These are phyloP conservation scores for Trichosporon coremiiforme DNA, from an alignment of 1,284 basidiomycete species.

Conservation along the genomic window DNA sequence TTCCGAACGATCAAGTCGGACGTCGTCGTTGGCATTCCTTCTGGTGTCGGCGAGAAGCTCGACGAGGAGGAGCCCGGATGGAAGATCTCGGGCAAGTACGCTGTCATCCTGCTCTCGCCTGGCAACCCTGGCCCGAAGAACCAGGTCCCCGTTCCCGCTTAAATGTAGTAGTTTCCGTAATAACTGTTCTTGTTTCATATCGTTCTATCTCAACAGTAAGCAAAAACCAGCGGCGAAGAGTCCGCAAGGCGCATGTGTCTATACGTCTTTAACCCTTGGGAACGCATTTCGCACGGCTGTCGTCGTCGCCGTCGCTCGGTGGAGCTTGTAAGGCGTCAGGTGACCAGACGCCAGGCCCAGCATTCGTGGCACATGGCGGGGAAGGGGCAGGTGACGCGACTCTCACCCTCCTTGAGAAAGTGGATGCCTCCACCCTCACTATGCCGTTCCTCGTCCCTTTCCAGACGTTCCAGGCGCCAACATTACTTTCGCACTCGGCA, in stretches of 20 bases:
- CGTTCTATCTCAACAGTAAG: not conserved
- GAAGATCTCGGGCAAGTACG: constrained; percentile 97
- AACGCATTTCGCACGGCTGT: not conserved
- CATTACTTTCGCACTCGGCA: too few species aligned
- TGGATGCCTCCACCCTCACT: not conserved
- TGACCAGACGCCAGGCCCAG: not conserved
- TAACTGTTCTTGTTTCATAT: constrained; percentile 8
- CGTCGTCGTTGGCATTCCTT: constrained; percentile 67
- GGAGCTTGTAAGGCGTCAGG: not conserved
- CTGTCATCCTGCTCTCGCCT: constrained; percentile 15
- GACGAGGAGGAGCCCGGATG: constrained; percentile 89
- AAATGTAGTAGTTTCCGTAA: constrained; percentile 5
- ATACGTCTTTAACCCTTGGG: not conserved
- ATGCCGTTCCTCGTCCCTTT: not conserved
- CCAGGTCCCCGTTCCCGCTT: not conserved
- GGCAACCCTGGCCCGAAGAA: not conserved
- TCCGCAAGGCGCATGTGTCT: constrained; percentile 15
- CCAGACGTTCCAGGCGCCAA: not conserved
- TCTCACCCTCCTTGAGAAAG: not conserved
- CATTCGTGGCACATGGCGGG: not conserved
- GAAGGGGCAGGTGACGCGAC: not conserved
- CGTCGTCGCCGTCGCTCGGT: not conserved
- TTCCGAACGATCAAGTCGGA: constrained; percentile 87
- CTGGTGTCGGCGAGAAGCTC: constrained; percentile 70
- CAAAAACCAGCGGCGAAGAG: not conserved